Evolutionary conservation across 2,329 filamentous ascomycete genomes (phyloP).

Genomic region (Pseudopyricularia javanii): DNA sequence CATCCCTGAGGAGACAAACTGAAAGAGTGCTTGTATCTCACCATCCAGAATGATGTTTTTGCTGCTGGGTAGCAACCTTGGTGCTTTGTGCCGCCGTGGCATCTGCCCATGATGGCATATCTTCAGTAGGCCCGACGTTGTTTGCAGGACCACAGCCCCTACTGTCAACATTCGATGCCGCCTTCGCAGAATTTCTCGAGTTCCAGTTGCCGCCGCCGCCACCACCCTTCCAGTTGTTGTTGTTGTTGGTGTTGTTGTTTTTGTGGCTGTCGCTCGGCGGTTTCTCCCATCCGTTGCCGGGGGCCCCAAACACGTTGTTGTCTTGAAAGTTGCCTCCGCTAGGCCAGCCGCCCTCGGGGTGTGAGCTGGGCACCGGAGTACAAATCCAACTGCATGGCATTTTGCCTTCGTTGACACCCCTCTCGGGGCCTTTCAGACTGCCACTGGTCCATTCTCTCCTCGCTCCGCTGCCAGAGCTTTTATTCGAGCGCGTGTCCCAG

Average conservation of each 20-base stretch:
- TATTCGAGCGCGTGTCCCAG: neutral
- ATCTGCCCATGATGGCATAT: constrained; percentile 6
- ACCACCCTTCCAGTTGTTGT: neutral
- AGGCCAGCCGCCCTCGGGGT: neutral
- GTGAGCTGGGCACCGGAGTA: neutral
- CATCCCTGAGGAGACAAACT: neutral
- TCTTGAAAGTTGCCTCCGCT: neutral
- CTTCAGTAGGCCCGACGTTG: neutral
- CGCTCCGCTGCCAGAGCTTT: neutral
- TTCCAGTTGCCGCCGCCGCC: neutral
- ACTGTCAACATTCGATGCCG: constrained; percentile 1
- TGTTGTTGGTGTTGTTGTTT: neutral
- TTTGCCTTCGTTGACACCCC: neutral
- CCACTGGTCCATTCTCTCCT: no score
- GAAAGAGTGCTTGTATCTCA: neutral
- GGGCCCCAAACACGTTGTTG: neutral
- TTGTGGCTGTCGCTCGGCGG: neutral
- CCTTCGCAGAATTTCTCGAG: neutral
- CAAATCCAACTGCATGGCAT: neutral
- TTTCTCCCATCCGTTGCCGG: neutral
- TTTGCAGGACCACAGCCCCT: neutral
- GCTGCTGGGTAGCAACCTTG: neutral
- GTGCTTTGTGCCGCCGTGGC: constrained; percentile 8
- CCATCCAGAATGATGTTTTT: neutral
- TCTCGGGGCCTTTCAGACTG: no score